phyloP scores from a whole-genome alignment of 2,329 filamentous ascomycete genomes.

The Metarhizium humberi region DNA sequence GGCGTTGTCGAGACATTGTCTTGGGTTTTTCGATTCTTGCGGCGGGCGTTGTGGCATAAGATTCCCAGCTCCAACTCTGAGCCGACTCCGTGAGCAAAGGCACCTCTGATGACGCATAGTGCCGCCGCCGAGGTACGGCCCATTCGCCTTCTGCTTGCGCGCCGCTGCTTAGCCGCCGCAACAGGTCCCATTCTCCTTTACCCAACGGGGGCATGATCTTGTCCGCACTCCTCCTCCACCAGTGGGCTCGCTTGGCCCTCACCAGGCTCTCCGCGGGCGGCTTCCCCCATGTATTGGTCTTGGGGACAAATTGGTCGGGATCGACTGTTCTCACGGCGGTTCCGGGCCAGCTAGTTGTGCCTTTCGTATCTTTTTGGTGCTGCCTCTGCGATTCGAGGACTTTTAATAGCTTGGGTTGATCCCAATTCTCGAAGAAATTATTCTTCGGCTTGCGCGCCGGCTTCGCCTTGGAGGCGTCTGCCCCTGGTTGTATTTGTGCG shows the following conservation, averaged over 20 bases:
- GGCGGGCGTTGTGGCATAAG: conserved; percentile 29
- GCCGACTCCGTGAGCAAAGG: background rate
- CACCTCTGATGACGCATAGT: conserved; percentile 9
- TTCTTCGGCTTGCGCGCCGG: conserved; percentile 9
- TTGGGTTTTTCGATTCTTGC: conserved; percentile 27
- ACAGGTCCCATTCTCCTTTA: conserved; percentile 43
- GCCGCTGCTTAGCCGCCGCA: conserved; percentile 37
- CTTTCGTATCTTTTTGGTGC: conserved; percentile 17
- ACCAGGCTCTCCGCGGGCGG: conserved; percentile 28
- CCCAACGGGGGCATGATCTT: conserved; percentile 47
- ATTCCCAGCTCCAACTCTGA: conserved; percentile 31
- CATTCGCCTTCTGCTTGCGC: conserved; percentile 25
- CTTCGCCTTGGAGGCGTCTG: background rate
- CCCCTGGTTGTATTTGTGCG: background rate
- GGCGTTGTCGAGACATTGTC: conserved; percentile 20
- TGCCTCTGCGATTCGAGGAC: conserved; percentile 33
- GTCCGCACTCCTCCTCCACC: conserved; percentile 36
- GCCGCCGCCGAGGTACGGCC: conserved; percentile 25
- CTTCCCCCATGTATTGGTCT: conserved; percentile 40
- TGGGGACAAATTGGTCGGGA: conserved; percentile 27
- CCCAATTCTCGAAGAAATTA: conserved; percentile 39
- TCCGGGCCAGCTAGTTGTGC: conserved; percentile 16
- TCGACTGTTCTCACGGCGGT: conserved; percentile 19
- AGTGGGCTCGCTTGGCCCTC: conserved; percentile 33
- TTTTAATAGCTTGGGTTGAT: conserved; percentile 31